Evolutionary conservation across 2,329 filamentous ascomycete genomes (phyloP).

Genomic region (Ustulina deusta): DNA sequence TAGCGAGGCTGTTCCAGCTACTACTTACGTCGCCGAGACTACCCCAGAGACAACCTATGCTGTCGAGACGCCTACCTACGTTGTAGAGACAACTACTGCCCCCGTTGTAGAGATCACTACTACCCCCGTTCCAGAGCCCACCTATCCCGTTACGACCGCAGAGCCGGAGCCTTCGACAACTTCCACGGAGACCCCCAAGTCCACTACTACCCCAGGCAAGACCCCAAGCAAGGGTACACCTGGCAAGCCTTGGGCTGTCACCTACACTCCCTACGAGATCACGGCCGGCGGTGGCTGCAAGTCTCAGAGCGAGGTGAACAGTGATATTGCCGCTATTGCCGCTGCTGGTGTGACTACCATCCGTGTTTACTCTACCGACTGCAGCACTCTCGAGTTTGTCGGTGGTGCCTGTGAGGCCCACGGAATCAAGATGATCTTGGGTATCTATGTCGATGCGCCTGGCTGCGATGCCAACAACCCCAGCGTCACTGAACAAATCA

Average conservation of each 20-base stretch:
- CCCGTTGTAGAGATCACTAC: conserved; percentile 30
- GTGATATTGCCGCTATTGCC: conserved; percentile 73
- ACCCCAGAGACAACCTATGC: background rate
- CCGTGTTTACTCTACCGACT: conserved; percentile 94
- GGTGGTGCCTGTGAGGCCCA: conserved; percentile 74
- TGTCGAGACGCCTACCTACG: conserved; percentile 27
- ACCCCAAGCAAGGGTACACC: conserved; percentile 53
- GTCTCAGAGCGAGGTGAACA: conserved; percentile 65
- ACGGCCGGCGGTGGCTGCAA: conserved; percentile 71
- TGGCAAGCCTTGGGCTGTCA: conserved; percentile 76
- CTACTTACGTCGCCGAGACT: conserved; percentile 25
- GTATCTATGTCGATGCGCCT: conserved; percentile 82
- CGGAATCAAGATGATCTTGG: conserved; percentile 84
- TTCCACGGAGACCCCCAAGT: conserved; percentile 38
- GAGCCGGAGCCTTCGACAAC: conserved; percentile 35
- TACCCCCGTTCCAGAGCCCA: conserved; percentile 39
- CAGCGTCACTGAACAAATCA: conserved; percentile 78
- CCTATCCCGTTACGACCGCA: conserved; percentile 6
- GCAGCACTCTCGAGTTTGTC: conserved; percentile 81
- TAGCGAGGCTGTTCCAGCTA: conserved; percentile 35
- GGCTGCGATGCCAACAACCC: conserved; percentile 68
- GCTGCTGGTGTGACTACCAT: conserved; percentile 74
- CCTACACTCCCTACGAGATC: conserved; percentile 80
- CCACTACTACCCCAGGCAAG: conserved; percentile 54
- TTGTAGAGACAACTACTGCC: background rate